Base-by-base conservation (phyloP, 192 early-diverging fungal species). In the Chytriomyces confervae region DNA sequence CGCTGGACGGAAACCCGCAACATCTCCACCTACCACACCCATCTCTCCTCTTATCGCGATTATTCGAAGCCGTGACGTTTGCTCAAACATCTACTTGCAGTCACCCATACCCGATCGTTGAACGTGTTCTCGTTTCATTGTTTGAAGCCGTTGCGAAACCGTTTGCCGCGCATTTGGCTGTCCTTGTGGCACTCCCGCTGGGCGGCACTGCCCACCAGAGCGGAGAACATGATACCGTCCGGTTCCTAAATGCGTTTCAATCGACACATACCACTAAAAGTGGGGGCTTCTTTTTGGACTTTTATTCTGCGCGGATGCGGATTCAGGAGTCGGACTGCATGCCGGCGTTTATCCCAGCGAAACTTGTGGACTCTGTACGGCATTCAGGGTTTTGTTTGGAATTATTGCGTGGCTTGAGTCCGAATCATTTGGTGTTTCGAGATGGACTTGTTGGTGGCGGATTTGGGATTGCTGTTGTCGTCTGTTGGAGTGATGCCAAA, bases 351-450 rank as follows among this genome's bases (percentile, higher is more conserved):
- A 71, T 71, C 57, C 53, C 23, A 9, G n/a, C n/a, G 57, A 27
- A 71, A n/a, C 16, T 71, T 13, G 27, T 71, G 45, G 72, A 61
- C n/a, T 24, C 72, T 16, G 72, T 29, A n/a, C 18, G 11, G 7
- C 72, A 74, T 27, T 61, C 72, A 7, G 72, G 72, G 5, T 48
- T 62, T 43, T 74, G 72, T 62, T 27, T 74, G 7, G 46, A 74
- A 5, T 61, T 74, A 6, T 47, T 74, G 53, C 72, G 27, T 8
- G 57, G 24, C 16, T 71, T 50, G 50, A 71, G 44, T 44, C 69
- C 69, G 13, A 50, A 71, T 27, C 69, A 71, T 60, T 51, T 24
- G 27, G 13, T 71, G 3, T 71, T 71, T 50, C 36, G 36, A 36
- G 36, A 36, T 36, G 36, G 36, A 36, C 36, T 36, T 0, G 36